Conservation (phyloP, 1,139 yeast species). For the Trichomonascaceae sp. region DNA sequence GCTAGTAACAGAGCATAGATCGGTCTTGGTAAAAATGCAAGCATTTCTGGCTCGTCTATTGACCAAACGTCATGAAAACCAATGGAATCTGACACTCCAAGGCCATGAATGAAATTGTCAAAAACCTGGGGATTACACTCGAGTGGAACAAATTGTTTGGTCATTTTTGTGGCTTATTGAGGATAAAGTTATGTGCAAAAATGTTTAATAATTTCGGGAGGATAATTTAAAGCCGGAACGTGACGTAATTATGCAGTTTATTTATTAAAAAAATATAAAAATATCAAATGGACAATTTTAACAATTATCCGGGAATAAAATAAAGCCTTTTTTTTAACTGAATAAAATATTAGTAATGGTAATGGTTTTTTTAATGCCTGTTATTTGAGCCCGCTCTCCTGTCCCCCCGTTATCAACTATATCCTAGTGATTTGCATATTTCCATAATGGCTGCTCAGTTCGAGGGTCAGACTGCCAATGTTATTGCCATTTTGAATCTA, state of each 20-base stretch:
- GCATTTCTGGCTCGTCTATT: slow-evolving; percentile 67
- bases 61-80: slow-evolving; percentile 80
- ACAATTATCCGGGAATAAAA: background rate
- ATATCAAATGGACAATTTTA: background rate
- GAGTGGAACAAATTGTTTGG: slow-evolving; percentile 56
- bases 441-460: slow-evolving; percentile 12
- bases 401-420: background rate
- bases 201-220: background rate
- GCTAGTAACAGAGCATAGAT: slow-evolving; percentile 65
- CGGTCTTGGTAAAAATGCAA: slow-evolving; percentile 79
- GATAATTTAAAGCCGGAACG: background rate
- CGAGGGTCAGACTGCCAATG: slow-evolving; percentile 14
- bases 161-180: background rate
- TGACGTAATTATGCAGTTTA: background rate
- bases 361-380: background rate
- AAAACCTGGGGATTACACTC: slow-evolving; percentile 89
- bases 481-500: slow-evolving; percentile 49
- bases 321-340: background rate
- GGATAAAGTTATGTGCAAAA: background rate
- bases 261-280: too few relatives aligned
- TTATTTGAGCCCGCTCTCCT: background rate
- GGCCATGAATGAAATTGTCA: slow-evolving; percentile 55
- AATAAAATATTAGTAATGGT: background rate
- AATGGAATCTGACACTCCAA: slow-evolving; percentile 61
- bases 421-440: background rate